Evolutionary conservation across 208 protist species (phyloP).

Genomic region (Kentomonas sorsogonicus): DNA sequence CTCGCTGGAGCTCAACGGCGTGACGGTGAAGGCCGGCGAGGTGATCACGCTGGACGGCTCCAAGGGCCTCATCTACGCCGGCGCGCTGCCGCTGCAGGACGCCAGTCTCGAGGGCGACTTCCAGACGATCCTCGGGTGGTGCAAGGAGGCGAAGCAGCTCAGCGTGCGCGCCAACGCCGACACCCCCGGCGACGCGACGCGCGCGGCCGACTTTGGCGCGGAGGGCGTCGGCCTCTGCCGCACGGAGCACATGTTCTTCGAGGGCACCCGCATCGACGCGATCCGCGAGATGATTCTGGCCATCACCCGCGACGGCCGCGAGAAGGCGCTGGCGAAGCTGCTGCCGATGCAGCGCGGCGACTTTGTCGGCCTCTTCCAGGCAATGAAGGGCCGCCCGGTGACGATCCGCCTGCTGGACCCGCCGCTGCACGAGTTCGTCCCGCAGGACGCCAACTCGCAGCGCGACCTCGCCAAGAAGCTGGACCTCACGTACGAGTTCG

Average conservation of each 20-base stretch:
- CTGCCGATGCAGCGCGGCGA: conserved; percentile 86
- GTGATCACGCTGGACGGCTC: conserved; percentile 90
- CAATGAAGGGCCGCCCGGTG: conserved; percentile 85
- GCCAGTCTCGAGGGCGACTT: conserved; percentile 75
- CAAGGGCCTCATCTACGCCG: conserved; percentile 82
- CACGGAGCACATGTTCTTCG: conserved; percentile 97
- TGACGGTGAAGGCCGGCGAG: conserved; percentile 73
- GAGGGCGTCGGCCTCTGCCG: conserved; percentile 93
- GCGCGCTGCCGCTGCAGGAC: conserved; percentile 54
- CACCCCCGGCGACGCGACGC: conserved; percentile 69
- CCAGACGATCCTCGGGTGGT: conserved; percentile 72
- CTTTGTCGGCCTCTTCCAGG: conserved; percentile 89
- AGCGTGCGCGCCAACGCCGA: conserved; percentile 91
- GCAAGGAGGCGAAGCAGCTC: conserved; percentile 67
- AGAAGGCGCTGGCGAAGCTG: conserved; percentile 80
- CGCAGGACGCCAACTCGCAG: conserved; percentile 60
- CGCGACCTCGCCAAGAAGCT: conserved; percentile 69
- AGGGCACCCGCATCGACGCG: conserved; percentile 67
- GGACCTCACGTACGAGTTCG: conserved; percentile 46
- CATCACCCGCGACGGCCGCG: conserved; percentile 54
- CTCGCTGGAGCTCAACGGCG: conserved; percentile 50
- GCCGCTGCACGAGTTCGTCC: conserved; percentile 95
- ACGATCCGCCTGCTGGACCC: conserved; percentile 94
- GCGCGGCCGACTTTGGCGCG: conserved; percentile 84
- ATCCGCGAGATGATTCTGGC: conserved; percentile 94